Evolutionary conservation across 2,329 filamentous ascomycete species (phyloP).

Genomic region (Venturia pyrina): DNA sequence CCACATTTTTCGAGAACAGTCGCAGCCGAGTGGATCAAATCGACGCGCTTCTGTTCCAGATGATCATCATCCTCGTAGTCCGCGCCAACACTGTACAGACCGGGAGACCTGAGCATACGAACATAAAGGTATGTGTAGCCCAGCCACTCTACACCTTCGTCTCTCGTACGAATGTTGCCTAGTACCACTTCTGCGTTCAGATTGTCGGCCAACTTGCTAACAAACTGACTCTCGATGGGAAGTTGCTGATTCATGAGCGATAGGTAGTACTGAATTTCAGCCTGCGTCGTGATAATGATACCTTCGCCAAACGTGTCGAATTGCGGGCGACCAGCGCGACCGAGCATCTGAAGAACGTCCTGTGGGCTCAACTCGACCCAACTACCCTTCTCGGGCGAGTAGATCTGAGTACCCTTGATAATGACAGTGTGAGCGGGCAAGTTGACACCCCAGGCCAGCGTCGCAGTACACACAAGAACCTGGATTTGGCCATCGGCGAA

Average conservation of each 20-base stretch:
- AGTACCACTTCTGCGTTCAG: slow-evolving; percentile 93
- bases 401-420: slow-evolving; percentile 97
- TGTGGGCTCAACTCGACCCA: slow-evolving; percentile 98
- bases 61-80: slow-evolving; percentile 91
- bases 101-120: slow-evolving; percentile 91
- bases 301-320: slow-evolving; percentile 97
- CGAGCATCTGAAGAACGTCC: slow-evolving; percentile 97
- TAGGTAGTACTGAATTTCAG: slow-evolving; percentile 93
- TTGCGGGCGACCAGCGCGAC: slow-evolving; percentile 89
- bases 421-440: slow-evolving; percentile 95
- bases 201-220: slow-evolving; percentile 88
- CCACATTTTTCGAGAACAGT: slow-evolving; percentile 76
- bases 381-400: slow-evolving; percentile 95
- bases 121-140: slow-evolving; percentile 98
- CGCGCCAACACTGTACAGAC: slow-evolving; percentile 86
- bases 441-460: slow-evolving; percentile 98
- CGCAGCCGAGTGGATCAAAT: slow-evolving; percentile 90
- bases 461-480: slow-evolving; percentile 93
- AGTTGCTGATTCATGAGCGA: slow-evolving; percentile 94
- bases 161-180: slow-evolving; percentile 80
- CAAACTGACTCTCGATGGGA: slow-evolving; percentile 92
- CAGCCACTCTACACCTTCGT: slow-evolving; percentile 98
- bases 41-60: slow-evolving; percentile 93
- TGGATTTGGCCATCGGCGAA: slow-evolving; percentile 87
- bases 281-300: slow-evolving; percentile 95